phyloP scores from a whole-genome alignment of 169 alveolate genomes.

The Toxoplasma gondii region DNA sequence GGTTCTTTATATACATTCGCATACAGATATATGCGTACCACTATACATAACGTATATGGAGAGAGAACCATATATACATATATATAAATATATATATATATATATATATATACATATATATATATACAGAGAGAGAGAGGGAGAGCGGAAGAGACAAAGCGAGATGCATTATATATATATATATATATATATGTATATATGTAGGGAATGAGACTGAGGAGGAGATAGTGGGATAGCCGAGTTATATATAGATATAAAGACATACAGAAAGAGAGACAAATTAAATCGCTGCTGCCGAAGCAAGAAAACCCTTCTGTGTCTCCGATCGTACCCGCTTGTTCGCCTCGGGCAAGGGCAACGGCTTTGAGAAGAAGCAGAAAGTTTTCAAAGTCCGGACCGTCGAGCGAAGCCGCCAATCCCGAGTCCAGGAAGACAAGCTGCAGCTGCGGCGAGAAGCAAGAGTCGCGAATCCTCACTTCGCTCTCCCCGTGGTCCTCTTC shows the following conservation, averaged over 20 bases:
- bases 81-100: neutral
- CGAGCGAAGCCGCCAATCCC: constrained; percentile 45
- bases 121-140: neutral
- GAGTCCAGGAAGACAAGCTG: constrained; percentile 45
- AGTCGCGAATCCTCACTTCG: neutral
- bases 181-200: too few relatives aligned
- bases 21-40: too few relatives aligned
- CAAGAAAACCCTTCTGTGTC: too few relatives aligned
- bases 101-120: neutral
- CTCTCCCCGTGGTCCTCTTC: neutral
- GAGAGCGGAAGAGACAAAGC: neutral
- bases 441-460: neutral
- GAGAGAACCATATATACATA: too few relatives aligned
- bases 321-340: neutral
- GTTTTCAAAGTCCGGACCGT: neutral
- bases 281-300: too few relatives aligned
- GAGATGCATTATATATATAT: neutral
- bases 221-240: too few relatives aligned
- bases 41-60: too few relatives aligned
- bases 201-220: too few relatives aligned
- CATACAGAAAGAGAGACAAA: too few relatives aligned
- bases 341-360: neutral
- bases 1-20: too few relatives aligned
- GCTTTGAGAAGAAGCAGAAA: constrained; percentile 22
- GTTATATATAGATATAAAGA: too few relatives aligned